Percentiles rank a stretch among this genome's conserved stretches.
phyloP scores from a whole-genome alignment of 208 protist genomes.

The Jaenimonas drosophilae region DNA sequence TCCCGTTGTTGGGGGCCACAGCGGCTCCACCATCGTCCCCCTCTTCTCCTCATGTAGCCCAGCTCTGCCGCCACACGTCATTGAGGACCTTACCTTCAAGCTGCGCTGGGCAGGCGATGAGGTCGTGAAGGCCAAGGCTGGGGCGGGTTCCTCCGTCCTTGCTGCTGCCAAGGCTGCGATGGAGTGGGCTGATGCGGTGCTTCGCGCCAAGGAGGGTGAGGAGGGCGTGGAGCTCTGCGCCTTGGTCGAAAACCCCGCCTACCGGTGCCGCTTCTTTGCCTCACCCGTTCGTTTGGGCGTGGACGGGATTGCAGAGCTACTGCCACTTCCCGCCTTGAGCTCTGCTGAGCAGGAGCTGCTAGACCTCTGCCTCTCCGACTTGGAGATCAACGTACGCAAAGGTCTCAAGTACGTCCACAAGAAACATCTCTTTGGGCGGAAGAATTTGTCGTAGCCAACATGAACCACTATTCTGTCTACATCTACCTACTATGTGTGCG shows the following conservation, averaged over 20 bases:
- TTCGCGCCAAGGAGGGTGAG: slow-evolving; percentile 64
- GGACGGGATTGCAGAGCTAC: neutral
- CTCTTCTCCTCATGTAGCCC: slow-evolving; percentile 67
- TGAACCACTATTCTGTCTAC: no score
- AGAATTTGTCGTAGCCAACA: no score
- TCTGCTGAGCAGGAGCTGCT: neutral
- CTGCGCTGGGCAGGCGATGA: slow-evolving; percentile 61
- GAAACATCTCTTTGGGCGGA: no score
- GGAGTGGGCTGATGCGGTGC: slow-evolving; percentile 51
- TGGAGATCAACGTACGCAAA: slow-evolving; percentile 1
- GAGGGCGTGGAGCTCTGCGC: slow-evolving; percentile 32
- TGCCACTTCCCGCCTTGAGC: neutral
- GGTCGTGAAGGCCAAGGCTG: slow-evolving; percentile 64
- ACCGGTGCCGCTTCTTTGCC: slow-evolving; percentile 3
- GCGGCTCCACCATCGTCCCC: slow-evolving; percentile 89
- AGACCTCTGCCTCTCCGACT: neutral
- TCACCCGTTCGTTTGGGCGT: neutral
- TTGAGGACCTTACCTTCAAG: slow-evolving; percentile 53
- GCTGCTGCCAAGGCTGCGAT: slow-evolving; percentile 42
- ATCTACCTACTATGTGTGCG: no score
- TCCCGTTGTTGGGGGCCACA: slow-evolving; percentile 90
- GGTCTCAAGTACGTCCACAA: slow-evolving; percentile 2
- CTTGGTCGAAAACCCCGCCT: slow-evolving; percentile 52
- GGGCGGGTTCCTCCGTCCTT: slow-evolving; percentile 65
- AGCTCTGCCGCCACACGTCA: slow-evolving; percentile 25